Conservation (phyloP, 495 filamentous ascomycete genomes). For the Aspergillus taichungensis region DNA sequence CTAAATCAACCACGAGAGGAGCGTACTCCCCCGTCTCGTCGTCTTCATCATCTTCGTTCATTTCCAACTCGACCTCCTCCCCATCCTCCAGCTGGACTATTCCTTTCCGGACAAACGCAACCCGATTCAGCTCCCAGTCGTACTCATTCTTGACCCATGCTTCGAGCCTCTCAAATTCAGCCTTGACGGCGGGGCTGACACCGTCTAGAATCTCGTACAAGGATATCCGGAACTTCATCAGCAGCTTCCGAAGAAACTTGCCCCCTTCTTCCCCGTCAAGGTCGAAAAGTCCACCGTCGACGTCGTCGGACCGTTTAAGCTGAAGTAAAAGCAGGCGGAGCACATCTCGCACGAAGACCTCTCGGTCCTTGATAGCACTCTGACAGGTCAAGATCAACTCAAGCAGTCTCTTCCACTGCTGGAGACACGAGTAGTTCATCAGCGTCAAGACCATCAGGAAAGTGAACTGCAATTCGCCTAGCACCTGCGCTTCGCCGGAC, state of each 20-base stretch:
- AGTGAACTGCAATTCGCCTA: constrained; percentile 83
- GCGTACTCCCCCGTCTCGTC: constrained; percentile 83
- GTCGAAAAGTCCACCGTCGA: constrained; percentile 52
- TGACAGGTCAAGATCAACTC: constrained; percentile 62
- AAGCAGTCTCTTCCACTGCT: constrained; percentile 79
- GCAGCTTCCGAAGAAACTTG: constrained; percentile 42
- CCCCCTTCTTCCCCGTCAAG: constrained; percentile 46
- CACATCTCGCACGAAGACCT: constrained; percentile 51
- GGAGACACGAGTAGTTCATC: constrained; percentile 75
- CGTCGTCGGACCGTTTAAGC: constrained; percentile 59
- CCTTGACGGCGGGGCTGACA: constrained; percentile 29
- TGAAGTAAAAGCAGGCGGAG: constrained; percentile 60
- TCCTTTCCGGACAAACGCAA: constrained; percentile 50
- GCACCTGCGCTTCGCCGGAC: constrained; percentile 38
- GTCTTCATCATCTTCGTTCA: constrained; percentile 65
- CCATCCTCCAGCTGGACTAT: constrained; percentile 66
- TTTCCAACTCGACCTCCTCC: constrained; percentile 70
- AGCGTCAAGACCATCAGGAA: constrained; percentile 76
- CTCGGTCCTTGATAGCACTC: constrained; percentile 44
- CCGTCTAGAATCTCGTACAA: constrained; percentile 35
- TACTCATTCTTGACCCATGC: constrained; percentile 45
- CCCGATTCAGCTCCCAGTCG: constrained; percentile 56
- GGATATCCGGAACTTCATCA: constrained; percentile 43
- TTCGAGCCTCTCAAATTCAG: constrained; percentile 49
- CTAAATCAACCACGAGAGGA: constrained; percentile 68